Evolutionary conservation across 352 stramenopile genomes (phyloP), one percentile per base, ranked within the genome.

Genomic region (Thraustotheca clavata): DNA sequence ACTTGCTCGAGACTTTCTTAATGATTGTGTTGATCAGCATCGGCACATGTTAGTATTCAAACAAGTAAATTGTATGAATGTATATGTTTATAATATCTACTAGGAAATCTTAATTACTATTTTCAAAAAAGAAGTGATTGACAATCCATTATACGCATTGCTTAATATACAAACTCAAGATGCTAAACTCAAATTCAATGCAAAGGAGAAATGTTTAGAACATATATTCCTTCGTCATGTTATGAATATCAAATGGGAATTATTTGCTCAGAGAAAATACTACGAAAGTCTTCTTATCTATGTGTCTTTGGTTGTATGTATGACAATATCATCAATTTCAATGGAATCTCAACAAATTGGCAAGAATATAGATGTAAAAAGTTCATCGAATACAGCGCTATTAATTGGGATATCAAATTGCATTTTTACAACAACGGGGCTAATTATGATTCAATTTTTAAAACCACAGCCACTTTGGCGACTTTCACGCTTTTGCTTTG

Each of bases 181-280:
- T n/a, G n/a, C n/a, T n/a, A n/a, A n/a, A n/a, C n/a, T n/a, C n/a
- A n/a, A n/a, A n/a, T n/a, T n/a, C n/a, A n/a, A n/a, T n/a, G n/a
- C n/a, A n/a, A n/a, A n/a, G n/a, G n/a, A n/a, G n/a, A n/a, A n/a
- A n/a, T n/a, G n/a, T n/a, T n/a, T n/a, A n/a, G 54, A 62, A 38
- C 52, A 61, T 27, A 16, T 29, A 3, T 34, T 47, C 0, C 32
- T 61, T 7, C 52, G 52, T 16, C 52, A 38, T 9, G 11, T 61
- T 1, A 20, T 61, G 9, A 38, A 48, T 34, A 36, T 61, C 52
- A 61, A 61, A 38, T 61, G 52, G 52, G 52, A 61, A 38, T n/a
- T 61, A 7, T n/a, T 27, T 48, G 24, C 35, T 16, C 52, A 20
- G 54, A 36, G 54, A 24, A 62, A 48, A 40, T 62, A 49, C 33